phyloP scores from a whole-genome alignment of 192 early-diverging fungal genomes.

The Entomortierella beljakovae region DNA sequence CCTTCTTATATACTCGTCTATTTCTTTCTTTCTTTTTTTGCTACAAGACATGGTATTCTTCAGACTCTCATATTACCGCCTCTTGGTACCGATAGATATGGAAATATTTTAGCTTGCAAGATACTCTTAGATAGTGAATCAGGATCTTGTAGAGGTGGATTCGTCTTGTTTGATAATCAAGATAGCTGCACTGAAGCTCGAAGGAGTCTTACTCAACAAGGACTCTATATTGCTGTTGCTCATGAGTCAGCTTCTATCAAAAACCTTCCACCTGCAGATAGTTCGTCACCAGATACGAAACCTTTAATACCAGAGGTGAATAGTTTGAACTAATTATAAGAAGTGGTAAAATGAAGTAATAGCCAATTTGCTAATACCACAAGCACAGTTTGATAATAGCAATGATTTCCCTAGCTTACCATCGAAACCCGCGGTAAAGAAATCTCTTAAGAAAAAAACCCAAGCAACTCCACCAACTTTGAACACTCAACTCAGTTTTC shows the following conservation, averaged over 20 bases:
- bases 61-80: background rate
- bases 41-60: background rate
- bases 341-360: background rate
- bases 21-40: slow-evolving; percentile 2
- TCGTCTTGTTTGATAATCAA: slow-evolving; percentile 40
- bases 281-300: background rate
- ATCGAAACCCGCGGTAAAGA: slow-evolving; percentile 16
- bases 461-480: background rate
- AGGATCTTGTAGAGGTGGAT: slow-evolving; percentile 36
- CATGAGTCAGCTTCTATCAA: slow-evolving; percentile 45
- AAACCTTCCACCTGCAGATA: slow-evolving; percentile 12
- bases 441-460: background rate
- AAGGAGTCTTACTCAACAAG: slow-evolving; percentile 32
- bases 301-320: slow-evolving; percentile 31
- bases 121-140: slow-evolving; percentile 18
- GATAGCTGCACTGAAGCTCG: slow-evolving; percentile 39
- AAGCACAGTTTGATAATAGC: slow-evolving; percentile 26
- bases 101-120: slow-evolving; percentile 42
- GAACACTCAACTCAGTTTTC: background rate
- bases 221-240: slow-evolving; percentile 43
- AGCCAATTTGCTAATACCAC: slow-evolving; percentile 1
- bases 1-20: background rate
- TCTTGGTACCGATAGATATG: slow-evolving; percentile 9
- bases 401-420: slow-evolving; percentile 42
- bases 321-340: background rate